Evolutionary conservation across 768 basidiomycete species (phyloP).

Genomic region (Lactifluus piperatus): DNA sequence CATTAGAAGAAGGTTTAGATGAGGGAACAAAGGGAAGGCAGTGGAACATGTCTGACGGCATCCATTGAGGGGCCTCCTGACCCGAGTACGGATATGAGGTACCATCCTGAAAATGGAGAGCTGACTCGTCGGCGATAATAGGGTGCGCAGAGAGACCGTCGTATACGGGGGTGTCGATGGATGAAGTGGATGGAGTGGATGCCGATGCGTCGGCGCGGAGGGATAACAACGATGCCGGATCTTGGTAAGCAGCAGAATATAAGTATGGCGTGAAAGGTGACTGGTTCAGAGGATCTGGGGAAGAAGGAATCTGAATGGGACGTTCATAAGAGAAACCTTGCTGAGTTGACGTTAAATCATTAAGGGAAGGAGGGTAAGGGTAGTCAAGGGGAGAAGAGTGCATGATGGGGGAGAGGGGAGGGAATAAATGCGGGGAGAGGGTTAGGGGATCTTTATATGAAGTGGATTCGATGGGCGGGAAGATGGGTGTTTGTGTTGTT

Average conservation of each 20-base stretch:
- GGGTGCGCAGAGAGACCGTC: background rate
- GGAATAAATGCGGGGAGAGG: background rate
- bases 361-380: background rate
- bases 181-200: background rate
- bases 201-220: background rate
- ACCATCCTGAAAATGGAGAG: background rate
- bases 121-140: conserved; percentile 2
- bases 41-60: conserved; percentile 1
- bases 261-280: background rate
- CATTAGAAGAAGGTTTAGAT: conserved; percentile 7
- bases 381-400: background rate
- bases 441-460: background rate
- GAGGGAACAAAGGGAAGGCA: background rate
- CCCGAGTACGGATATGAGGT: background rate
- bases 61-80: background rate
- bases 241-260: background rate
- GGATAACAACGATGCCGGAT: background rate
- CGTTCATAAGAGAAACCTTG: background rate
- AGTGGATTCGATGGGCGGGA: background rate
- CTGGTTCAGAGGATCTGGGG: background rate
- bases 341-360: background rate
- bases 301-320: background rate
- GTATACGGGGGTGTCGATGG: conserved; percentile 7
- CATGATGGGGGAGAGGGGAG: background rate
- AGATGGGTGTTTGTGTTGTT: background rate